Conservation (phyloP, 225 moss, liverwort and hornwort species). For the Neckera pumila region DNA sequence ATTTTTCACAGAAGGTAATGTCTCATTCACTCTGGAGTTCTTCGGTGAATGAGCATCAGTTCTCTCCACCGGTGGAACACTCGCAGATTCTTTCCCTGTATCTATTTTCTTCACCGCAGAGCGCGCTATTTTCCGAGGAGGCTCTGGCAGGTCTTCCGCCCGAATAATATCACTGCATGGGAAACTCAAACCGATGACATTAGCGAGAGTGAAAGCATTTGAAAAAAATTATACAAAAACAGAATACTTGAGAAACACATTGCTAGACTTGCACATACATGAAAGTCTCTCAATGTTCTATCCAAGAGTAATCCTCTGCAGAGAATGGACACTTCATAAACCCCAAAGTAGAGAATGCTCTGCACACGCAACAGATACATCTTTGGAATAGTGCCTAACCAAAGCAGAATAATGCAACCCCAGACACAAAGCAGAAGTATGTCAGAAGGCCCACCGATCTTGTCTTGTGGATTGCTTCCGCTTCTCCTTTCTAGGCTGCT, state of each 20-base stretch:
- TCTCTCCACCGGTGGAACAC: neutral
- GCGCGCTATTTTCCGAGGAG: constrained; percentile 67
- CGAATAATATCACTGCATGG: constrained; percentile 49
- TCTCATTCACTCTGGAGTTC: neutral
- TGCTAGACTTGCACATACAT: neutral
- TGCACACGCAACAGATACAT: neutral
- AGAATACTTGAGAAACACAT: neutral
- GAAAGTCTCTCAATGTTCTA: neutral
- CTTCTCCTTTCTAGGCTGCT: constrained; percentile 38
- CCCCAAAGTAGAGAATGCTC: neutral
- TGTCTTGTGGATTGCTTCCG: constrained; percentile 34
- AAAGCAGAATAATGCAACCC: neutral
- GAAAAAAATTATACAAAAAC: neutral
- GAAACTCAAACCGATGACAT: neutral
- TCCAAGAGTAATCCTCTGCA: neutral
- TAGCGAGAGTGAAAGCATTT: neutral
- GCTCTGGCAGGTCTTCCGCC: constrained; percentile 72
- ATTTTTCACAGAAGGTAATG: neutral
- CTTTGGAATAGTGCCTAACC: neutral
- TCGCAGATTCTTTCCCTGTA: constrained; percentile 11
- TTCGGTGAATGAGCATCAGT: neutral
- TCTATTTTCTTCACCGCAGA: constrained; percentile 32
- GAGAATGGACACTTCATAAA: neutral
- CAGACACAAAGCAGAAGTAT: neutral
- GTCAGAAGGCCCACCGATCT: constrained; percentile 35